Base-by-base conservation (phyloP, 805 yeast species). In the Wickerhamomyces bisporus region DNA sequence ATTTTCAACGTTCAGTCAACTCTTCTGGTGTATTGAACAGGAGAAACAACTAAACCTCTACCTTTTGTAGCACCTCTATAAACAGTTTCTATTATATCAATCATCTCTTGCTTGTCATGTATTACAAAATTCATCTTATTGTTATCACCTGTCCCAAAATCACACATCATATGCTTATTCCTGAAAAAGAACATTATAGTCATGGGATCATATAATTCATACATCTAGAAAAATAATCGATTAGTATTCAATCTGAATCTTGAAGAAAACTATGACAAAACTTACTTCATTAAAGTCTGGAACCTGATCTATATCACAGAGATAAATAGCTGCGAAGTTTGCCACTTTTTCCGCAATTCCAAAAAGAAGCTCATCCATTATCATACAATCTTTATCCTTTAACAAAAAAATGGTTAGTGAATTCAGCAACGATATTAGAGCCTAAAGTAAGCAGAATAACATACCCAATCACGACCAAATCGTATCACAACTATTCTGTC, bases 141-240 rank as follows among this genome's bases (percentile, higher is more conserved):
- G 62, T 93, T 93, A 57, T 93, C 88, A 24, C 98, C 98, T 0
- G 98, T 93, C 3, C 98, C 98, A 60, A 89, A 88, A 66, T 93
- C 98, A 62, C 96, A 86, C 94, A 93, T 79, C 95, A 91, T 89
- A 60, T 91, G 98, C 58, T 87, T 84, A 64, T 91, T 91, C 36
- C 94, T 68, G 63, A 75, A 87, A 60, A 93, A 91, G 56, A 91
- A 89, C 98, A 93, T 93, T 36, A 93, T 69, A 31, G 95, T 81
- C 70, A 86, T 75, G 13, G 96, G 94, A 52, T 89, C 98, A 55
- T 81, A 85, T 32, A 88, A 64, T 57, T 87, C 96, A 57, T 88
- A 88, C 91, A 87, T 86, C 53, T 77, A 71, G n/a, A 12, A 16
- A n/a, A 3, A 6, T 15, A 6, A 11, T 24, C 18, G 35, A n/a